phyloP scores from a whole-genome alignment of 495 filamentous ascomycete species.

The Massariosphaeria phaeospora region DNA sequence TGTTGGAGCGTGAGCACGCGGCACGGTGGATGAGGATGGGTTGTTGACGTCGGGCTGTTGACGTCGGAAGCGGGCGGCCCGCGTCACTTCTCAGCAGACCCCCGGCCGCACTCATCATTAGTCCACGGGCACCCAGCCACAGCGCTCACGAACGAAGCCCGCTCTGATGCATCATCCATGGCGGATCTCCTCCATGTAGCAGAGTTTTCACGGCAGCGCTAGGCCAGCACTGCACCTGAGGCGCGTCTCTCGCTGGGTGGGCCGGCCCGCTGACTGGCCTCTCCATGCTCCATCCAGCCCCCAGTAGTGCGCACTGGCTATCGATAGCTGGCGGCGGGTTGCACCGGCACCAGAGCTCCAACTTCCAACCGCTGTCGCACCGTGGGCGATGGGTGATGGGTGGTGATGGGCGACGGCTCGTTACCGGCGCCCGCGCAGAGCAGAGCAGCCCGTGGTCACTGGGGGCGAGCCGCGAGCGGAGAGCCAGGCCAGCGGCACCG shows the following conservation, averaged over 20 bases:
- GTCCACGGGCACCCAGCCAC: no score
- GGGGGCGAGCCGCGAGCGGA: not conserved
- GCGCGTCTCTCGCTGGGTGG: no score
- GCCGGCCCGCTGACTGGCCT: no score
- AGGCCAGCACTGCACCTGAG: no score
- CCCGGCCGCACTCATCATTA: conserved; percentile 1
- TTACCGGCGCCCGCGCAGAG: not conserved
- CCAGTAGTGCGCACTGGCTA: no score
- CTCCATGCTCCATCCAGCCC: no score
- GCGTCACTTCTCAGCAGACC: conserved; percentile 3
- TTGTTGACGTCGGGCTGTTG: not conserved
- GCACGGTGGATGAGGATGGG: conserved; percentile 17
- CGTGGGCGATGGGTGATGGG: not conserved
- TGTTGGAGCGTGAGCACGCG: not conserved
- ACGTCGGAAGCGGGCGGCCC: conserved; percentile 1
- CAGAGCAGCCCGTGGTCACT: conserved; percentile 1
- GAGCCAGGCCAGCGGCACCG: no score
- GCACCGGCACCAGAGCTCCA: not conserved
- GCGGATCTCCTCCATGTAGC: no score
- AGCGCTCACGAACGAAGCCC: no score
- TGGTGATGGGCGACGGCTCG: not conserved
- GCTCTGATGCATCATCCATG: no score
- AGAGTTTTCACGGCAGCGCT: no score
- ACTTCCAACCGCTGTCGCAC: conserved; percentile 8
- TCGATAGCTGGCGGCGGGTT: not conserved